Percentiles rank a stretch among this genome's conserved stretches.
phyloP scores from a whole-genome alignment of 768 basidiomycete genomes.

The Pulveroboletus sp. region DNA sequence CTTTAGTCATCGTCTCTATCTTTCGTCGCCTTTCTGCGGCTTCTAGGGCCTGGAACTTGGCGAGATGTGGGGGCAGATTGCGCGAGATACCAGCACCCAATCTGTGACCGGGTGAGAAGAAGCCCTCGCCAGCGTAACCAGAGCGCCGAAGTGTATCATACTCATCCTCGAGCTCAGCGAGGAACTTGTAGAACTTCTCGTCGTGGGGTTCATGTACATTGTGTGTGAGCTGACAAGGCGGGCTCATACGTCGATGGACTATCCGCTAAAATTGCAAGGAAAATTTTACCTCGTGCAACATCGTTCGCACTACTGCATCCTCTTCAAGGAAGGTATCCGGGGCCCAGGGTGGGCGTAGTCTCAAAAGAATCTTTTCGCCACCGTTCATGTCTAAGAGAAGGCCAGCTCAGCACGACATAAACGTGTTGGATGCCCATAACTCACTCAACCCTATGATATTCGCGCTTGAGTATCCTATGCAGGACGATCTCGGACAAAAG shows the following conservation, averaged over 20 bases:
- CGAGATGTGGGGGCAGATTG: conserved; percentile 60
- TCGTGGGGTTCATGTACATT: conserved; percentile 90
- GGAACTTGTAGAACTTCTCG: conserved; percentile 72
- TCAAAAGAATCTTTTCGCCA: conserved; percentile 78
- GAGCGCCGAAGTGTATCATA: conserved; percentile 72
- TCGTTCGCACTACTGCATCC: conserved; percentile 71
- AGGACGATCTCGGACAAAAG: neutral
- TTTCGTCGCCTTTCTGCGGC: conserved; percentile 73
- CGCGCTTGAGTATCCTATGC: conserved; percentile 5
- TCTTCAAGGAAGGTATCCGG: conserved; percentile 71
- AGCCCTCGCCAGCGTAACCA: conserved; percentile 90
- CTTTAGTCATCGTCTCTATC: conserved; percentile 40
- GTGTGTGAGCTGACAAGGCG: conserved; percentile 64
- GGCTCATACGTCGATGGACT: neutral
- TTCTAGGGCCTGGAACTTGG: conserved; percentile 62
- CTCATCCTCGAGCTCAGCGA: conserved; percentile 75
- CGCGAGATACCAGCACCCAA: conserved; percentile 68
- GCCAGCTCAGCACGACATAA: neutral
- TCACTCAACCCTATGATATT: conserved; percentile 34
- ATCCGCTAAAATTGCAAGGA: too few species aligned
- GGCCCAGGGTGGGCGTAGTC: conserved; percentile 67
- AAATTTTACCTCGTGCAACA: conserved; percentile 79
- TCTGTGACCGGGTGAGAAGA: conserved; percentile 68
- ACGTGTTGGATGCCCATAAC: conserved; percentile 9
- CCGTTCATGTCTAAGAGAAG: conserved; percentile 58